Evolutionary conservation across 2,329 filamentous ascomycete species (phyloP).

Genomic region (Aspergillus brunneoviolaceus): DNA sequence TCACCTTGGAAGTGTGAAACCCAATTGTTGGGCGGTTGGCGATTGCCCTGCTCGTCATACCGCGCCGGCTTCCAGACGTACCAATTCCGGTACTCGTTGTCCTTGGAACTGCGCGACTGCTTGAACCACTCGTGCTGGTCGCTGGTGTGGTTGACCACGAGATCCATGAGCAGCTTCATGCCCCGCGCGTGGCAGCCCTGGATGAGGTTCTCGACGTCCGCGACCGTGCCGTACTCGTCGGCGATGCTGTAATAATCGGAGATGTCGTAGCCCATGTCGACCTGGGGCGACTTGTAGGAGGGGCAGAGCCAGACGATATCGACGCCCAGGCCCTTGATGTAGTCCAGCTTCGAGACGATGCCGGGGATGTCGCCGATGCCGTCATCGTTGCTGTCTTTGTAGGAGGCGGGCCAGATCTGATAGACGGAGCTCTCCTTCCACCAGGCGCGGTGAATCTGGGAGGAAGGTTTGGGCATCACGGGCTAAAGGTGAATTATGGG

Average conservation of each 20-base stretch:
- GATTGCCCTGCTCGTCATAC: constrained; percentile 56
- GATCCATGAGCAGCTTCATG: constrained; percentile 71
- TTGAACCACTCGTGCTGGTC: constrained; percentile 71
- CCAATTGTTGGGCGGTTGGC: constrained; percentile 70
- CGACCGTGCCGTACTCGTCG: constrained; percentile 64
- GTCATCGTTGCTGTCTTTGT: constrained; percentile 50
- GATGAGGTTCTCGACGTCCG: constrained; percentile 64
- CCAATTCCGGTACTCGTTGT: constrained; percentile 67
- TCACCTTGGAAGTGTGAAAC: constrained; percentile 43
- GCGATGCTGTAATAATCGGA: constrained; percentile 66
- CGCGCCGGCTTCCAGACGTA: constrained; percentile 60
- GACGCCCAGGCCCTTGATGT: constrained; percentile 61
- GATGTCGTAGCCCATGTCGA: constrained; percentile 57
- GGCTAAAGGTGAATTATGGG: neutral
- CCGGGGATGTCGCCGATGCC: constrained; percentile 67
- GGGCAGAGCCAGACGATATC: constrained; percentile 60
- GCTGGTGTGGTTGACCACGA: constrained; percentile 77
- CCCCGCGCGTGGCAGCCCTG: constrained; percentile 59
- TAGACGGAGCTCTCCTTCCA: constrained; percentile 61
- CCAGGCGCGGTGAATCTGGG: constrained; percentile 39
- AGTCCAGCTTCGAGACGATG: constrained; percentile 64
- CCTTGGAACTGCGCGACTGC: constrained; percentile 61
- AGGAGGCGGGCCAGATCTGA: constrained; percentile 61
- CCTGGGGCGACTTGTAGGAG: constrained; percentile 54
- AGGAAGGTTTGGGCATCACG: constrained; percentile 8